Evolutionary conservation across 495 filamentous ascomycete species (phyloP), one percentile per base, ranked within the genome.

Genomic region (Pyrenula aspistea): DNA sequence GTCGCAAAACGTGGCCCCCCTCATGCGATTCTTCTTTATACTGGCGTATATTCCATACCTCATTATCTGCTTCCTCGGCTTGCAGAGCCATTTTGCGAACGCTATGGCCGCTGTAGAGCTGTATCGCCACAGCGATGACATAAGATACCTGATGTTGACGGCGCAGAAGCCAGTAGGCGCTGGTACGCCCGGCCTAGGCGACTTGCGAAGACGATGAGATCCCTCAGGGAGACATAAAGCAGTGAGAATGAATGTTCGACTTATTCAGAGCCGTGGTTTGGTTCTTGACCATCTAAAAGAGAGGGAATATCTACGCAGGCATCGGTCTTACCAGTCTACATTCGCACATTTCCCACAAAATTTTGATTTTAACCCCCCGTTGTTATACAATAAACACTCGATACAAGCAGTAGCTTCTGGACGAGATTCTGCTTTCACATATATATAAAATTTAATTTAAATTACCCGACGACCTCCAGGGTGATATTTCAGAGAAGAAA

Each of bases 31-130:
- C 1, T 76, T 79, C 59, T 76, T 61, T 53, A 24, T 73, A 12
- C 56, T 83, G 19, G 79, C 71, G 1, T 68, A 69, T 52, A 61
- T 83, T 21, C 79, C 79, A 2, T 81, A 72, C 59, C 58, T 78
- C 2, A 65, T 81, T 53, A 65, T 82, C 54, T 62, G 57, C 48
- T 57, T 80, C 3, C 59, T 83, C 15, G 66, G 67, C 2, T 61
- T 81, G 22, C 69, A 80, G 60, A 50, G 62, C 10, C 67, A 62
- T 22, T 79, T 78, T 52, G 65, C 72, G 48, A 80, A 80, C 58
- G 73, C 73, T 10, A 67, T 77, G 50, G 74, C 75, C 21, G 73
- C 70, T 11, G 67, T 73, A n/a, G 63, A 69, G 57, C 62, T 62
- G 1, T 74, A 77, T 61, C 65, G 63, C 59, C 31, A 42, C 31